These are phyloP conservation scores for Pythium coloratum DNA, from an alignment of 352 stramenopile genomes.

Conservation along the genomic window DNA sequence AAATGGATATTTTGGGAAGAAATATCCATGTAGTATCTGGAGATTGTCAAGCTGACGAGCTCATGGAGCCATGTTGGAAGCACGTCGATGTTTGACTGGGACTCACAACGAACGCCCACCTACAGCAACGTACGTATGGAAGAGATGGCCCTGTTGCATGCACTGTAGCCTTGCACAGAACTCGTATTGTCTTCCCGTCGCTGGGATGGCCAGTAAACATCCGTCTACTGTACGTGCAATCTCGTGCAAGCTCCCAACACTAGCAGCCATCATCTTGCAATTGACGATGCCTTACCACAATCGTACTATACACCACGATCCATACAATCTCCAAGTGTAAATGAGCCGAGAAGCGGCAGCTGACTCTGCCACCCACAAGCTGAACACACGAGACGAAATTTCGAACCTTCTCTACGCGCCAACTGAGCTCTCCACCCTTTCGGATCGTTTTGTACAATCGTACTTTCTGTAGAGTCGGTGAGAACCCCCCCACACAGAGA, in stretches of 20 bases:
- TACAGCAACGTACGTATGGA: too few species aligned
- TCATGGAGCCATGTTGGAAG: too few species aligned
- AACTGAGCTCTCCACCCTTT: not conserved
- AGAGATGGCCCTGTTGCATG: too few species aligned
- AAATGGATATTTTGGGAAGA: not conserved
- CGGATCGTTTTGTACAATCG: not conserved
- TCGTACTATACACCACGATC: too few species aligned
- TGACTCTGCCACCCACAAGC: not conserved
- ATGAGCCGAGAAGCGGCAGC: not conserved
- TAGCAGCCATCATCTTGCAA: too few species aligned
- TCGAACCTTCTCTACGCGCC: not conserved
- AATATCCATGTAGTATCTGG: not conserved
- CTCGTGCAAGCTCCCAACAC: too few species aligned
- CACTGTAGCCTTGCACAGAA: too few species aligned
- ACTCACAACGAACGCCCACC: too few species aligned
- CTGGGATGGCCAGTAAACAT: too few species aligned
- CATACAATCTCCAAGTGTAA: not conserved
- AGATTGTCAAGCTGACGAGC: not conserved
- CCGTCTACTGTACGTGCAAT: too few species aligned
- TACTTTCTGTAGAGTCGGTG: not conserved
- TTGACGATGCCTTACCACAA: not conserved
- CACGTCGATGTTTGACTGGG: too few species aligned
- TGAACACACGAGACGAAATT: not conserved
- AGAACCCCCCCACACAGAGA: not conserved
- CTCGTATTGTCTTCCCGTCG: too few species aligned